Percentiles rank a stretch among this genome's conserved stretches.
Conservation (phyloP, 2,329 filamentous ascomycete species). For the Alternaria alternata region DNA sequence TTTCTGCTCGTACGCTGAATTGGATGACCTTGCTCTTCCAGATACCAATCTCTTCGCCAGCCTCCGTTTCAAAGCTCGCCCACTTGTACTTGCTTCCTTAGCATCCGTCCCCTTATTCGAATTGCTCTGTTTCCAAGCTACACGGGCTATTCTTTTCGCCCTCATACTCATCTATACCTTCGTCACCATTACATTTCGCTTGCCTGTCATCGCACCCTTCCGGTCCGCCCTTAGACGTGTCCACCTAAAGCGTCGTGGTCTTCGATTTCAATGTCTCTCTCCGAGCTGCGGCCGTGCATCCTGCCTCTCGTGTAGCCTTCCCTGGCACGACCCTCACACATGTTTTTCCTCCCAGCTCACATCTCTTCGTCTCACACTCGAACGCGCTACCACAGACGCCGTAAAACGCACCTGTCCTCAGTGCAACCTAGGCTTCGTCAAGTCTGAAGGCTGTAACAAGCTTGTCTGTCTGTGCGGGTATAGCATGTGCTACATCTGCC, state of each 20-base stretch:
- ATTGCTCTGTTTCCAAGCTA: constrained; percentile 44
- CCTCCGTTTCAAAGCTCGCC: constrained; percentile 43
- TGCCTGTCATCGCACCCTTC: constrained; percentile 56
- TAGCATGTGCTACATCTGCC: constrained; percentile 97
- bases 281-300: constrained; percentile 73
- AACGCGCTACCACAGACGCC: constrained; percentile 90
- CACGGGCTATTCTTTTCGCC: constrained; percentile 65
- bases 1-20: constrained; percentile 90
- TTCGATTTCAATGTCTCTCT: constrained; percentile 79
- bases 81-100: constrained; percentile 36
- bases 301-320: constrained; percentile 82
- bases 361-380: constrained; percentile 85
- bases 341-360: constrained; percentile 81
- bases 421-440: constrained; percentile 92
- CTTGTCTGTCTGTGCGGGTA: constrained; percentile 95
- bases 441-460: constrained; percentile 94
- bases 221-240: constrained; percentile 70
- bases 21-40: constrained; percentile 63
- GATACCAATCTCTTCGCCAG: constrained; percentile 34
- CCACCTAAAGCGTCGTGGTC: constrained; percentile 73
- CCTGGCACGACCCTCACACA: constrained; percentile 87
- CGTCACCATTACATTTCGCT: constrained; percentile 30
- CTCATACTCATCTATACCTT: constrained; percentile 52
- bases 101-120: constrained; percentile 41
- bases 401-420: constrained; percentile 94